Conservation (phyloP, 352 stramenopile genomes). For the Globisporangium okanoganense region DNA sequence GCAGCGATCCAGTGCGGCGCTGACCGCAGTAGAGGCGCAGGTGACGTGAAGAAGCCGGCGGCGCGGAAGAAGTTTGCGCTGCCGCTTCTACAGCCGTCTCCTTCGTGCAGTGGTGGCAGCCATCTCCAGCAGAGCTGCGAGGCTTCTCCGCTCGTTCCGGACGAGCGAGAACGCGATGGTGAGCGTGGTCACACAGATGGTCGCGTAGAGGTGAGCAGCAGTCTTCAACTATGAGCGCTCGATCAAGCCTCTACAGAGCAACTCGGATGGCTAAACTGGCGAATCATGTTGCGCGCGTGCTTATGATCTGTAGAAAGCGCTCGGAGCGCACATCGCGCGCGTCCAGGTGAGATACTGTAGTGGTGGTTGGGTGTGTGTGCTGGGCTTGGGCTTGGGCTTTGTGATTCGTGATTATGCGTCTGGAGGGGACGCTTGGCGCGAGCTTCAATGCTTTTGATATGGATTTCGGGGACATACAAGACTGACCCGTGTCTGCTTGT, state of each 20-base stretch:
- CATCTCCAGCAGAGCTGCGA: background rate
- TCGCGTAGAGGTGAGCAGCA: constrained; percentile 2
- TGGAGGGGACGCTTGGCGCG: background rate
- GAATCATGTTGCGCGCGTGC: background rate
- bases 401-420: background rate
- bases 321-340: constrained; percentile 13
- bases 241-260: background rate
- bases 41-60: background rate
- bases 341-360: constrained; percentile 7
- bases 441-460: background rate
- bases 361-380: background rate
- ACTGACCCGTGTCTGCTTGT: background rate
- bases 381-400: background rate
- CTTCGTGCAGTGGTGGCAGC: background rate
- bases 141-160: too few relatives aligned
- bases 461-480: too few relatives aligned
- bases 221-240: background rate
- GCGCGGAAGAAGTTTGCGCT: constrained; percentile 9
- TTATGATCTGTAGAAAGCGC: background rate
- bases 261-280: background rate
- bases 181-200: background rate
- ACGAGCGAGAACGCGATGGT: background rate
- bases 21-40: background rate
- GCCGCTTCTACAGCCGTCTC: background rate
- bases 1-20: too few relatives aligned